Evolutionary conservation across 2,329 filamentous ascomycete species (phyloP), one percentile per base, ranked within the genome.

Genomic region (Periconia macrospinosa): DNA sequence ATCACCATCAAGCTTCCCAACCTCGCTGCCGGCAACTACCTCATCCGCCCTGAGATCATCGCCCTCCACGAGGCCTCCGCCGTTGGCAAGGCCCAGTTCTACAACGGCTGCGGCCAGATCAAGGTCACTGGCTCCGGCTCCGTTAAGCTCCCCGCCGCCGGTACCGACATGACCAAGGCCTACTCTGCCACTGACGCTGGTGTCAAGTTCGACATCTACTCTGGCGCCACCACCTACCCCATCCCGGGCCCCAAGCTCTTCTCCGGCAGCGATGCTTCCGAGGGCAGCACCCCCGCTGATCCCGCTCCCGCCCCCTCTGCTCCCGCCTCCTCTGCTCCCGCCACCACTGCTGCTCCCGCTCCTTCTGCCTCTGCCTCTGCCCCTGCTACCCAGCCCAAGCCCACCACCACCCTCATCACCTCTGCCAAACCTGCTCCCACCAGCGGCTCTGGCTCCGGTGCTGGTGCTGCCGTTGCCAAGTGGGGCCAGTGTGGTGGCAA

Each of bases 131-230:
- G 67, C 2, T 56, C 59, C 15, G 69, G 69, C 46, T 58, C 71
- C 33, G 64, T 58, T 30, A 61, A 63, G 33, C 69, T 72, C 30
- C 73, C 74, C 19, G 66, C 70, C 30, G 64, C 70, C 30, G 72
- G 71, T 65, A 81, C 81, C 53, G 77, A 78, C 62, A 78, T 83
- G 66, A 75, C 79, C 40, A 73, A 72, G 46, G 69, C 70, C 15
- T 79, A 78, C 69, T 65, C 61, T 15, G 67, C 72, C 58, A 65
- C 62, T 41, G 76, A 77, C 54, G 65, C 71, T 6, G 76, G 76
- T 52, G 70, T 79, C 54, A 63, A 74, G 14, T 77, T 78, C 69
- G 71, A 77, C 63, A 68, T 78, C 61, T 77, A 79, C 67, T 55
- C 55, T 43, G 44, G 53, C 47, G 54, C 68, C 49, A 57, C 56